Conservation (phyloP, 2,329 filamentous ascomycete genomes). For the Graphiopsis chlorocephala region DNA sequence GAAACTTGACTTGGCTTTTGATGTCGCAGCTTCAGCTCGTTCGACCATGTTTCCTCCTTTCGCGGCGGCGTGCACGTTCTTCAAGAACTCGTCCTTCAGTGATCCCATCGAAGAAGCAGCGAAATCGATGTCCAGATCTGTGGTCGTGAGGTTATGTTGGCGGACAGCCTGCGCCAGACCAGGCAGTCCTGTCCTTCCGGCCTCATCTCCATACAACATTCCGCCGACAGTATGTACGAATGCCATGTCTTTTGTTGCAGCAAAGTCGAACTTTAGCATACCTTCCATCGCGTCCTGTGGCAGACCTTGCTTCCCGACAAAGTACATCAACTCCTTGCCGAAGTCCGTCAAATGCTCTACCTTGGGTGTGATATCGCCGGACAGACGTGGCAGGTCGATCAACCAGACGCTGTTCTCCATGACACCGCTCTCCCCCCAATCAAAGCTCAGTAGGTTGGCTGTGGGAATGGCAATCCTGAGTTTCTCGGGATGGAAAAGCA, state of each 20-base stretch:
- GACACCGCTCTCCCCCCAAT: constrained; percentile 82
- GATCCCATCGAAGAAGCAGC: constrained; percentile 79
- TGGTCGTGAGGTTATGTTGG: constrained; percentile 55
- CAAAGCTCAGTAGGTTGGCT: constrained; percentile 79
- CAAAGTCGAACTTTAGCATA: constrained; percentile 77
- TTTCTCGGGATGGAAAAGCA: constrained; percentile 73
- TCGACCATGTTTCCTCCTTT: constrained; percentile 43
- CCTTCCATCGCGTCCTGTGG: constrained; percentile 64
- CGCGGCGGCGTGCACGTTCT: constrained; percentile 57
- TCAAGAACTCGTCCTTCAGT: constrained; percentile 66
- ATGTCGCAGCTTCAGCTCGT: background rate
- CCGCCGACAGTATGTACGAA: constrained; percentile 76
- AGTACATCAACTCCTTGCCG: constrained; percentile 66
- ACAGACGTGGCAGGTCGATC: constrained; percentile 76
- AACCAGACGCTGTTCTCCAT: constrained; percentile 91
- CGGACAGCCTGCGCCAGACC: constrained; percentile 68
- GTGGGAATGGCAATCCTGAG: constrained; percentile 81
- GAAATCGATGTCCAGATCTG: constrained; percentile 54
- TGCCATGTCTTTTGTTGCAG: constrained; percentile 64
- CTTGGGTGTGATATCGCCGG: constrained; percentile 26
- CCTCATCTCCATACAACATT: constrained; percentile 34
- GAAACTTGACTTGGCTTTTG: constrained; percentile 18
- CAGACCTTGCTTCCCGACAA: constrained; percentile 65
- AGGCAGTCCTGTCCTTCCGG: constrained; percentile 64
- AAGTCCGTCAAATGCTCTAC: constrained; percentile 54